Evolutionary conservation across 306 rosid genomes (phyloP), one percentile per base, ranked within the genome.

Genomic region (Argentina anserina): DNA sequence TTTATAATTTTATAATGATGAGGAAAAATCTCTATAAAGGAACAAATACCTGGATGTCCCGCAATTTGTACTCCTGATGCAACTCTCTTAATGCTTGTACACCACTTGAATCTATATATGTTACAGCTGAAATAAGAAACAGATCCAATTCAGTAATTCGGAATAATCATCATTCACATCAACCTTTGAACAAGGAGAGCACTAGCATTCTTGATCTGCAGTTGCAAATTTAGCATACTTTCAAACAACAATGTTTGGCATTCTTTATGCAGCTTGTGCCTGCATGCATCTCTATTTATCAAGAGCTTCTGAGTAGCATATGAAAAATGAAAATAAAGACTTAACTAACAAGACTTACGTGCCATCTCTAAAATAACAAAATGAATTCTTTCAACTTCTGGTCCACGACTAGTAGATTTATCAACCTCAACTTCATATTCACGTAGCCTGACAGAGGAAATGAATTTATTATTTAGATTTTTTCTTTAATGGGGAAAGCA

Each of bases 291-390:
- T 31, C 39, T n/a, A 20, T 28, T 21, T 43, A 58, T 33, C 10
- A 23, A 50, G 58, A 2, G 58, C 58, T 50, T 50, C 56, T 50
- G n/a, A 11, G 50, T 7, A 50, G 36, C 13, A 34, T 21, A 70
- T 12, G 34, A 3, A 25, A 7, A 37, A 31, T 6, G 20, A 42
- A 23, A 75, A 69, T 0, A 28, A 55, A 55, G 29, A 11, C 37
- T 15, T 71, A 56, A 82, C 31, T 70, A 82, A 78, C 55, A 75
- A 74, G 28, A 88, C 99, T 85, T 89, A 91, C 97, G 97, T 56
- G 99, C 96, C 97, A 94, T 70, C 90, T 94, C 98, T 61, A 94
- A 56, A 76, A 94, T 89, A 75, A 91, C 96, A 43, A 86, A 94
- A 85, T 91, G 83, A 69, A 94, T 81, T 88, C 96, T 86, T 83